Evolutionary conservation across 306 rosid genomes (phyloP), one percentile per base, ranked within the genome.

Genomic region (Dalbergia cochinchinensis): DNA sequence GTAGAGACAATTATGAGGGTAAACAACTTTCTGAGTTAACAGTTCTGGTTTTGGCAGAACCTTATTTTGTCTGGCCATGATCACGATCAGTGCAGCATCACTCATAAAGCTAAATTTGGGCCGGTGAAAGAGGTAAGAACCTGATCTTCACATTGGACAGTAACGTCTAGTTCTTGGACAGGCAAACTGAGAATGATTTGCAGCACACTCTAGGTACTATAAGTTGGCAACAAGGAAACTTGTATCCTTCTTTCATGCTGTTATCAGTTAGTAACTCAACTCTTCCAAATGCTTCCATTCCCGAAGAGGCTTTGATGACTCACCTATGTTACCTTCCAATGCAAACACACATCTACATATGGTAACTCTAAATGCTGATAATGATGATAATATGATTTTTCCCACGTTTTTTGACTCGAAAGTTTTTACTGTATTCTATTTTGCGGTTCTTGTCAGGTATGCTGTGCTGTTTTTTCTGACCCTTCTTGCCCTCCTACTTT

Each of bases 141-240:
- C 58, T 73, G 51, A 77, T 76, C 73, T 76, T 69, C 83, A 68
- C 50, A 18, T 54, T 61, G n/a, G 71, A 72, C 72, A 54, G 66
- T 82, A 34, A 78, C 69, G 22, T 35, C 48, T 10, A 63, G 77
- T 76, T 39, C 63, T 80, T 42, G 61, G 83, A 76, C 76, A 53
- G 18, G 76, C 62, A 48, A 77, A 73, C 87, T 85, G 82, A 85
- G 80, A 74, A 69, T 80, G 18, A 78, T 66, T 64, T 86, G 90
- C 98, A 91, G 98, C 91, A 88, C 65, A 91, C 98, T 85, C 71
- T 91, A 82, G 97, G 97, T 84, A 91, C 94, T 65, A 70, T 90
- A 74, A 94, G 97, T 75, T 91, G 98, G 98, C 98, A 94, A 84
- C 93, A 88, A 79, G 98, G 98, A 73, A 91, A 94, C 85, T 65